phyloP scores from a whole-genome alignment of 768 basidiomycete species.

The Punctularia strigosozonata region DNA sequence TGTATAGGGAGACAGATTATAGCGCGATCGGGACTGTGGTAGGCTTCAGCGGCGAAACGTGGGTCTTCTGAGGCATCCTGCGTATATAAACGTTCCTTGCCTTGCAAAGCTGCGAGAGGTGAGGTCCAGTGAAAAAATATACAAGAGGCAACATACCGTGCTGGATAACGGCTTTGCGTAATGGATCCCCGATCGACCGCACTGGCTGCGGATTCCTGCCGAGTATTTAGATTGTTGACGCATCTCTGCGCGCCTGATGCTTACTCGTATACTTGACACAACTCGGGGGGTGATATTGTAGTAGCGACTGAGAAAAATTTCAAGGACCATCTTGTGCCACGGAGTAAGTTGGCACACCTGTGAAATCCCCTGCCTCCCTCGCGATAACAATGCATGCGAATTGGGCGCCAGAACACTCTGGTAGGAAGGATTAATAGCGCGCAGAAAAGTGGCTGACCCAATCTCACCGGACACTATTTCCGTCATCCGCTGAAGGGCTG shows the following conservation, averaged over 20 bases:
- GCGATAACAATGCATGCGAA: slow-evolving; percentile 59
- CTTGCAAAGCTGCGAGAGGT: slow-evolving; percentile 41
- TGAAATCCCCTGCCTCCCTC: slow-evolving; percentile 59
- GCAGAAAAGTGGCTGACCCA: not conserved
- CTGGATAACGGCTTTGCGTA: slow-evolving; percentile 57
- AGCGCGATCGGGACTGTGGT: slow-evolving; percentile 45
- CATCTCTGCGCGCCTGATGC: slow-evolving; percentile 18
- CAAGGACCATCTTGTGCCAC: no score
- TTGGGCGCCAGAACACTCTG: slow-evolving; percentile 57
- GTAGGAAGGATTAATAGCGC: not conserved
- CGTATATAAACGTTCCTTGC: slow-evolving; percentile 47
- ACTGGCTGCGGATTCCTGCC: slow-evolving; percentile 49
- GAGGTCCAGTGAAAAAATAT: not conserved
- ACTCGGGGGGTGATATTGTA: slow-evolving; percentile 46
- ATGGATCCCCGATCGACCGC: slow-evolving; percentile 43
- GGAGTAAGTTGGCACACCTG: slow-evolving; percentile 58
- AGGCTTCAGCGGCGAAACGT: slow-evolving; percentile 57
- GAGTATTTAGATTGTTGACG: slow-evolving; percentile 1
- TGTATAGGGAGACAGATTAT: slow-evolving; percentile 63
- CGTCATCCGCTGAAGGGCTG: slow-evolving; percentile 56
- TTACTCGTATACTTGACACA: slow-evolving; percentile 60
- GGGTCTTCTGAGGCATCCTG: slow-evolving; percentile 55
- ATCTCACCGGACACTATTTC: slow-evolving; percentile 54
- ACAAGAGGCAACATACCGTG: slow-evolving; percentile 34
- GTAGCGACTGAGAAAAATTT: no score